phyloP scores from a whole-genome alignment of 257 asterid species.

The Henckelia pumila region DNA sequence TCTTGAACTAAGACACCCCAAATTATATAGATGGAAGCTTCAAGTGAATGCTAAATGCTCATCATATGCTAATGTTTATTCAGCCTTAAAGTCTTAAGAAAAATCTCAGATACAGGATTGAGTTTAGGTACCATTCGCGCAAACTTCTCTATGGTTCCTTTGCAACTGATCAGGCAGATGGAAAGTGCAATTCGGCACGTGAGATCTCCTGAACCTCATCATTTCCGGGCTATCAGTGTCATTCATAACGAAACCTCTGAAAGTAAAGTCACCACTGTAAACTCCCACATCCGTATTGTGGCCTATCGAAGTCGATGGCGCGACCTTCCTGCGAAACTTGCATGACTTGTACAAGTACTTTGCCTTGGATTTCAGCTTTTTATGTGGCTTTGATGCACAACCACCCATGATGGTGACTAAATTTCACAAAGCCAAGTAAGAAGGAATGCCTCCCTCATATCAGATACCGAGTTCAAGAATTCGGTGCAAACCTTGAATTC shows the following conservation, averaged over 20 bases:
- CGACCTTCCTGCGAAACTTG: slow-evolving; percentile 51
- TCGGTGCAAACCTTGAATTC: not conserved
- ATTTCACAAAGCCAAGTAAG: slow-evolving; percentile 29
- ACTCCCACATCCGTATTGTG: slow-evolving; percentile 31
- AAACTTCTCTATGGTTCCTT: slow-evolving; percentile 28
- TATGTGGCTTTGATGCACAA: slow-evolving; percentile 67
- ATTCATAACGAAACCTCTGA: slow-evolving; percentile 32
- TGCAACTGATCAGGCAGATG: slow-evolving; percentile 24
- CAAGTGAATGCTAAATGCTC: not conserved
- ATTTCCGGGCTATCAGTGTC: slow-evolving; percentile 23
- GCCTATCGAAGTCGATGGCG: slow-evolving; percentile 49
- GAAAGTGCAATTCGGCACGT: slow-evolving; percentile 30
- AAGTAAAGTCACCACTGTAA: slow-evolving; percentile 23
- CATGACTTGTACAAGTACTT: slow-evolving; percentile 49
- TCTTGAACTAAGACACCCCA: not conserved
- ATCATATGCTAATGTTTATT: not conserved
- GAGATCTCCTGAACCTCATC: slow-evolving; percentile 29
- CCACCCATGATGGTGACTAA: slow-evolving; percentile 61
- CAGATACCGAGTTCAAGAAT: not conserved
- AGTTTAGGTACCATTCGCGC: slow-evolving; percentile 33
- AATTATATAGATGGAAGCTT: not conserved
- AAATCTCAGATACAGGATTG: not conserved
- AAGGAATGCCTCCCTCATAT: not conserved
- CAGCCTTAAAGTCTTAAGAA: not conserved
- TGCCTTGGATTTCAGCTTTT: slow-evolving; percentile 51